Percentiles rank a stretch among this genome's conserved stretches.
Conservation (phyloP, 106 monocot genomes). For the Dendrobium catenatum region DNA sequence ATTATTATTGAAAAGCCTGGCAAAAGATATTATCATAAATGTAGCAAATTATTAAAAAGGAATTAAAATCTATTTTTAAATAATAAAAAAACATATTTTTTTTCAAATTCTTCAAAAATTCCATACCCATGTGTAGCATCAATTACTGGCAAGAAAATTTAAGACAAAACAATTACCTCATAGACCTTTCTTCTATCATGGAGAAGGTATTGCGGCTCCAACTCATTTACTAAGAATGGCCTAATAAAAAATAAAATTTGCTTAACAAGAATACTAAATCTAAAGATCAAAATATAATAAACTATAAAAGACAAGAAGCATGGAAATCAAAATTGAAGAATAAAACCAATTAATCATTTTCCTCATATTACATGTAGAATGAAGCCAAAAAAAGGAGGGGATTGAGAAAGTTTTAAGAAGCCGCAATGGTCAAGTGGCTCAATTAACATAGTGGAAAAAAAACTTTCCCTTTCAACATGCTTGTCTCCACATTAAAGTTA, state of each 20-base stretch:
- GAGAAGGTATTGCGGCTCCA: slow-evolving; percentile 89
- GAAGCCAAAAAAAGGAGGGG: neutral
- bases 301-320: neutral
- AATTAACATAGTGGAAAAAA: neutral
- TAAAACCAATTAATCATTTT: neutral
- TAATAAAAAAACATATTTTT: neutral
- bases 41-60: neutral
- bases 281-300: neutral
- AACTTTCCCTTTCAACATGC: neutral
- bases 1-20: too few relatives aligned
- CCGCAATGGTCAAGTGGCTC: neutral
- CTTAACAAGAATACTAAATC: neutral
- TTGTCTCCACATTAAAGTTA: neutral
- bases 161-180: slow-evolving; percentile 47
- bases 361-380: neutral
- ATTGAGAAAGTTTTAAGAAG: neutral
- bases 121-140: neutral
- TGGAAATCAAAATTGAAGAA: neutral
- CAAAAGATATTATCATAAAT: too few relatives aligned
- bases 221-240: slow-evolving; percentile 93
- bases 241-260: slow-evolving; percentile 18
- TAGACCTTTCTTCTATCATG: slow-evolving; percentile 98
- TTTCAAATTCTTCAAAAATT: neutral
- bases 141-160: slow-evolving; percentile 1
- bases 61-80: neutral